These are phyloP conservation scores for Syzygium oleosum DNA, from an alignment of 345 rosid species.

Conservation along the genomic window DNA sequence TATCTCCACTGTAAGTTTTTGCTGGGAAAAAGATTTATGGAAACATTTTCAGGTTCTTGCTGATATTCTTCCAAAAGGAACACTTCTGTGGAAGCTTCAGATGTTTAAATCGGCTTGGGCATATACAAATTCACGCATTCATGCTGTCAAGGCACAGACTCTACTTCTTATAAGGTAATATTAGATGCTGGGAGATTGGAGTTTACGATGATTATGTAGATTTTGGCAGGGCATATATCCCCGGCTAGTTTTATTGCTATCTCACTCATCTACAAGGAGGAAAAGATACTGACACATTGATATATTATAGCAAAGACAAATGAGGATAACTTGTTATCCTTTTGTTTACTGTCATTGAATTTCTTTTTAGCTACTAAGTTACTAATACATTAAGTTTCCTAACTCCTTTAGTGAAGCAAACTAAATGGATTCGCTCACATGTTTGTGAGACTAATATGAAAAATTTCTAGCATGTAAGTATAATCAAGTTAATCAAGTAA, in stretches of 20 bases:
- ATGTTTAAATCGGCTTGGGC: conserved; percentile 56
- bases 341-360: not conserved
- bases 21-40: conserved; percentile 1
- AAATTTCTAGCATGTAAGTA: not conserved
- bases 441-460: not conserved
- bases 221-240: not conserved
- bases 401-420: not conserved
- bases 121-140: conserved; percentile 63
- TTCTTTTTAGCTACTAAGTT: not conserved
- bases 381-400: not conserved
- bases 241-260: not conserved
- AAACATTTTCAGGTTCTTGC: conserved; percentile 42
- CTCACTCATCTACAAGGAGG: not conserved
- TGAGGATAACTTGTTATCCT: not conserved
- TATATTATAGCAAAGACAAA: not conserved
- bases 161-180: conserved; percentile 49
- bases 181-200: not conserved
- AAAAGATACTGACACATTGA: not conserved
- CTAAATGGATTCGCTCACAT: not conserved
- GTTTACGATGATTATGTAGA: not conserved
- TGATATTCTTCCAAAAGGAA: conserved; percentile 51
- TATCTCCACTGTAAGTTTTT: not conserved
- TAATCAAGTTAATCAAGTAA: not conserved
- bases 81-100: conserved; percentile 72
- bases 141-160: conserved; percentile 57